Conservation (phyloP, 441 rosid species). For the Lepidium campestre region DNA sequence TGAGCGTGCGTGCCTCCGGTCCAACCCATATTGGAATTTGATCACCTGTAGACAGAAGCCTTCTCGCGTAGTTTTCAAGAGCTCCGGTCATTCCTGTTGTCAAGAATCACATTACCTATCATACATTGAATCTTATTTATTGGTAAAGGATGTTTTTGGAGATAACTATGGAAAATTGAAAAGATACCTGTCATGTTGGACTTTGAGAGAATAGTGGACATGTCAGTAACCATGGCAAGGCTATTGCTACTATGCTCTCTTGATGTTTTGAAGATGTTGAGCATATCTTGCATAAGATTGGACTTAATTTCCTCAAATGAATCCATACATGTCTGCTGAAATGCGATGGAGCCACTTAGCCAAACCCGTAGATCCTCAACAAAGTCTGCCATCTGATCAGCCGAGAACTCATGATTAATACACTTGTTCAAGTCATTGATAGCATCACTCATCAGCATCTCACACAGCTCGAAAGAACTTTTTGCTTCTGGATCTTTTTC, state of each 20-base stretch:
- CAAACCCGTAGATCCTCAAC: conserved; percentile 53
- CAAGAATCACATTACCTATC: neutral
- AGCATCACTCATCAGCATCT: conserved; percentile 49
- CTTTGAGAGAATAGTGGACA: conserved; percentile 33
- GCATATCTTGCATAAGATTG: conserved; percentile 44
- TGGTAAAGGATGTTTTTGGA: neutral
- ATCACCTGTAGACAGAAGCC: conserved; percentile 25
- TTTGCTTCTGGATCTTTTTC: conserved; percentile 46
- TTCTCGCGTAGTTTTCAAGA: conserved; percentile 17
- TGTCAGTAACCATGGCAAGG: conserved; percentile 55
- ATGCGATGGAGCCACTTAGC: conserved; percentile 72
- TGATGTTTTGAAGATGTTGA: conserved; percentile 32
- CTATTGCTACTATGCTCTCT: conserved; percentile 59
- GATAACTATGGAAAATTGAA: neutral
- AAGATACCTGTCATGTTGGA: conserved; percentile 25
- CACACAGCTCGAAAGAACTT: conserved; percentile 51
- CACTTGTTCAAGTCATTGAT: conserved; percentile 56
- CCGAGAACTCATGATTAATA: conserved; percentile 32
- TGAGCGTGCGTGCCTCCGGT: conserved; percentile 30
- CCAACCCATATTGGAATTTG: conserved; percentile 50
- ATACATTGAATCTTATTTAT: neutral
- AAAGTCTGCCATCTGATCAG: conserved; percentile 28
- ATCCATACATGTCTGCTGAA: conserved; percentile 69
- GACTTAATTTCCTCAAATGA: conserved; percentile 58
- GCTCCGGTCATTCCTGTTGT: conserved; percentile 10